These are phyloP conservation scores for Sanghuangporus sanghuang DNA, from an alignment of 1,284 basidiomycete species.

Conservation along the genomic window DNA sequence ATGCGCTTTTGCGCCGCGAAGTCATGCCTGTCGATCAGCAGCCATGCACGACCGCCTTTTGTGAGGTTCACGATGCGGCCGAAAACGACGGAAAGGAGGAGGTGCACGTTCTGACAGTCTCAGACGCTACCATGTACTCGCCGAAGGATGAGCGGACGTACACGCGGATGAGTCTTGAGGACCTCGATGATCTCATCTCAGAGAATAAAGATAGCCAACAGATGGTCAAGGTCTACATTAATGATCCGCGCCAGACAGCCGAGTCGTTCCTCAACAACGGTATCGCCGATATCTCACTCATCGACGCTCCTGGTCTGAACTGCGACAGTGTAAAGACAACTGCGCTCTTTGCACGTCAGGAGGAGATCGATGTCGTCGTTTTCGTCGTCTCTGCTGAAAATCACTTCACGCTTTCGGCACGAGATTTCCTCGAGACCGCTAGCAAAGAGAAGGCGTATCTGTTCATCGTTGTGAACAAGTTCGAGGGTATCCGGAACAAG, in stretches of 20 bases:
- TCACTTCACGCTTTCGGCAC: slow-evolving; percentile 95
- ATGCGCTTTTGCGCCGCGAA: slow-evolving; percentile 83
- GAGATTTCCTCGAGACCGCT: slow-evolving; percentile 92
- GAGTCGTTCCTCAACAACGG: slow-evolving; percentile 93
- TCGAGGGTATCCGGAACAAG: slow-evolving; percentile 94
- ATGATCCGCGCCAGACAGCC: slow-evolving; percentile 65
- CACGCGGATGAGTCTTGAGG: slow-evolving; percentile 58
- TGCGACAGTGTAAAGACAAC: slow-evolving; percentile 96
- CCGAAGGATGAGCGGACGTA: slow-evolving; percentile 73
- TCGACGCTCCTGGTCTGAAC: slow-evolving; percentile 97
- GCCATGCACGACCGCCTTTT: slow-evolving; percentile 96
- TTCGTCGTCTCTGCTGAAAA: slow-evolving; percentile 99
- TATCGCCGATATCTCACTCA: slow-evolving; percentile 95
- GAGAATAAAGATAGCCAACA: slow-evolving; percentile 73
- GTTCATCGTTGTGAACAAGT: slow-evolving; percentile 99
- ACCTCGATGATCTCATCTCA: slow-evolving; percentile 78
- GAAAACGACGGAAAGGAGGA: slow-evolving; percentile 81
- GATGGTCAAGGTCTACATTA: slow-evolving; percentile 81
- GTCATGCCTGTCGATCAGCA: slow-evolving; percentile 98
- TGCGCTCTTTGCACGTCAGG: slow-evolving; percentile 91
- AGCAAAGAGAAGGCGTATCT: slow-evolving; percentile 97
- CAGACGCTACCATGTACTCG: slow-evolving; percentile 69
- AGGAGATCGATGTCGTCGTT: slow-evolving; percentile 98
- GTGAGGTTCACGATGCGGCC: slow-evolving; percentile 91
- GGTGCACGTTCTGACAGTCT: slow-evolving; percentile 61